phyloP scores from a whole-genome alignment of 78 protist genomes.

The Dictyostelium brefeldianum region DNA sequence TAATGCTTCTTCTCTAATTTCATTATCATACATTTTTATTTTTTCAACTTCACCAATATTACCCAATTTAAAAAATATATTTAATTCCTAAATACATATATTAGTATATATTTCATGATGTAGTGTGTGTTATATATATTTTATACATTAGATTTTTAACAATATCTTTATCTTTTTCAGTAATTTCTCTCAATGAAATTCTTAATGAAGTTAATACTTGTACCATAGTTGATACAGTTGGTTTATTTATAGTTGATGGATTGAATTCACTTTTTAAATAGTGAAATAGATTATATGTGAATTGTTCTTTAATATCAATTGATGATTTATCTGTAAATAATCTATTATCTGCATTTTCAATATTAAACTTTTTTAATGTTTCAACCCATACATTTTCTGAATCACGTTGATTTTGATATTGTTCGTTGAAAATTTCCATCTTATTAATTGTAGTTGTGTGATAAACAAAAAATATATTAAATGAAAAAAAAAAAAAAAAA shows the following conservation, averaged over 20 bases:
- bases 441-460: background rate
- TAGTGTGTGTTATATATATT: background rate
- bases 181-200: slow-evolving; percentile 45
- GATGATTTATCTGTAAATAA: slow-evolving; percentile 15
- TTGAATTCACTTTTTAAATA: slow-evolving; percentile 32
- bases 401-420: background rate
- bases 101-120: background rate
- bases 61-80: slow-evolving; percentile 60
- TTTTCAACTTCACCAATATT: slow-evolving; percentile 72
- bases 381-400: slow-evolving; percentile 27
- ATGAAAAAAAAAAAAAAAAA: background rate
- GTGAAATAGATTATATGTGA: slow-evolving; percentile 35
- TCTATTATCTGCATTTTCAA: slow-evolving; percentile 43
- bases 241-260: slow-evolving; percentile 6
- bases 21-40: slow-evolving; percentile 31
- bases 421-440: slow-evolving; percentile 63
- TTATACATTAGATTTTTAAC: background rate
- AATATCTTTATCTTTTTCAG: background rate
- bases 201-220: slow-evolving; percentile 39
- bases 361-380: slow-evolving; percentile 50
- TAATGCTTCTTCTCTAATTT: slow-evolving; percentile 60
- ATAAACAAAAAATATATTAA: too few relatives aligned
- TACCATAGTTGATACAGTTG: background rate
- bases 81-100: background rate
- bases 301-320: background rate